Percentiles rank a stretch among this genome's conserved stretches.
phyloP scores from a whole-genome alignment of 164 flowering plant genomes.

The Nymphaea thermarum region DNA sequence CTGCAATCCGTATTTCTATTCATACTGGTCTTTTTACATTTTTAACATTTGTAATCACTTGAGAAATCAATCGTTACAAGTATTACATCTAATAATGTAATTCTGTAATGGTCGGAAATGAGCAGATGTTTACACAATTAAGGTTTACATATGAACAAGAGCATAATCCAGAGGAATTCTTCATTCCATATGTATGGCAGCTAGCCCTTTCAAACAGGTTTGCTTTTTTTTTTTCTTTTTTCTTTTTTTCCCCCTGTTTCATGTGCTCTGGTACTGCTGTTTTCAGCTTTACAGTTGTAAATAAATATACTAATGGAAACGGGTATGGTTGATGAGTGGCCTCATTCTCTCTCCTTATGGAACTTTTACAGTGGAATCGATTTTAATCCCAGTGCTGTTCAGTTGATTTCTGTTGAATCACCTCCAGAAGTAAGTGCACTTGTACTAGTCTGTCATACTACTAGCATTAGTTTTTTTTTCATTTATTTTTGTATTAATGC shows the following conservation, averaged over 20 bases:
- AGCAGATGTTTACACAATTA: constrained; percentile 81
- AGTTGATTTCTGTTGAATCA: background rate
- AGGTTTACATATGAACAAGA: constrained; percentile 97
- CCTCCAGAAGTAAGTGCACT: background rate
- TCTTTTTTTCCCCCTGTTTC: no score
- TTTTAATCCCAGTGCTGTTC: background rate
- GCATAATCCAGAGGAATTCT: constrained; percentile 94
- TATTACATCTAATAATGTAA: no score
- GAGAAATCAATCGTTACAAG: no score
- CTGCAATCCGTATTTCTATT: no score
- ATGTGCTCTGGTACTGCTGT: background rate
- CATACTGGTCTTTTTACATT: no score
- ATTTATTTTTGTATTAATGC: no score
- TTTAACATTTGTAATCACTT: no score
- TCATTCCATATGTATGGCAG: constrained; percentile 94
- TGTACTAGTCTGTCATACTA: background rate
- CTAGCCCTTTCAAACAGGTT: constrained; percentile 64
- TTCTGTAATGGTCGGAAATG: background rate
- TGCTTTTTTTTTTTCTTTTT: no score
- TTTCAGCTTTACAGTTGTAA: no score
- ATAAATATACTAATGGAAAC: no score
- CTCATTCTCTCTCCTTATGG: no score
- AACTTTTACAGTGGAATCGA: background rate
- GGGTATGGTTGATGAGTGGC: background rate
- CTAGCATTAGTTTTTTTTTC: no score